Evolutionary conservation across 805 yeast genomes (phyloP).

Genomic region (Priceomyces carsonii): DNA sequence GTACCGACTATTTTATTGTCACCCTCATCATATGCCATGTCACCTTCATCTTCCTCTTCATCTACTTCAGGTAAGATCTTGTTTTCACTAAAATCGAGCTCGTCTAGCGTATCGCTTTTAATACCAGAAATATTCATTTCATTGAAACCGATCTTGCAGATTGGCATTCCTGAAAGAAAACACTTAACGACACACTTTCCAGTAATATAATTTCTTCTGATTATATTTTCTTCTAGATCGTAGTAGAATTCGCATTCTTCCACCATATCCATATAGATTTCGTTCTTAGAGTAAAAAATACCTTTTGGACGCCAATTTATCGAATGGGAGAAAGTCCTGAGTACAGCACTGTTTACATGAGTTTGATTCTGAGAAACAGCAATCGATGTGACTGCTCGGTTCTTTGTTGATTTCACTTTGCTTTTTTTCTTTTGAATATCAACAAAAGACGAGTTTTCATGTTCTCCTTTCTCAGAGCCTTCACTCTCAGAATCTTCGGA

Average conservation of each 20-base stretch:
- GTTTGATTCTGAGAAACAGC: conserved; percentile 21
- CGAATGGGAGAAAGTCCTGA: conserved; percentile 71
- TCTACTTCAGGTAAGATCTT: conserved; percentile 9
- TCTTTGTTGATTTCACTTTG: conserved; percentile 37
- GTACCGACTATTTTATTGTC: no score
- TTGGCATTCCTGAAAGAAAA: conserved; percentile 47
- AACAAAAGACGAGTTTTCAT: no score
- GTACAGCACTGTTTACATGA: conserved; percentile 63
- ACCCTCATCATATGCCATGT: conserved; percentile 10
- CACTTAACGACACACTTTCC: conserved; percentile 38
- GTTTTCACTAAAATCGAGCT: conserved; percentile 9
- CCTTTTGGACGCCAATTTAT: conserved; percentile 49
- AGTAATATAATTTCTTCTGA: conserved; percentile 32
- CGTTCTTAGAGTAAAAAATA: conserved; percentile 44
- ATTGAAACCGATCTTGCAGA: conserved; percentile 41
- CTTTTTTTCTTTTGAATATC: conserved; percentile 11
- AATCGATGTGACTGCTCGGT: conserved; percentile 37
- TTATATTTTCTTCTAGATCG: conserved; percentile 27
- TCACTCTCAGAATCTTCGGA: conserved; percentile 10
- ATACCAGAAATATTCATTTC: conserved; percentile 38
- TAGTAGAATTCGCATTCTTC: conserved; percentile 38
- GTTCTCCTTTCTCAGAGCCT: conserved; percentile 4
- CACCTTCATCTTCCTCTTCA: conserved; percentile 12
- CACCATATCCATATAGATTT: conserved; percentile 42
- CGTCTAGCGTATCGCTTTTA: conserved; percentile 19